Evolutionary conservation across 495 filamentous ascomycete genomes (phyloP).

Genomic region (Cladorrhinum samala): DNA sequence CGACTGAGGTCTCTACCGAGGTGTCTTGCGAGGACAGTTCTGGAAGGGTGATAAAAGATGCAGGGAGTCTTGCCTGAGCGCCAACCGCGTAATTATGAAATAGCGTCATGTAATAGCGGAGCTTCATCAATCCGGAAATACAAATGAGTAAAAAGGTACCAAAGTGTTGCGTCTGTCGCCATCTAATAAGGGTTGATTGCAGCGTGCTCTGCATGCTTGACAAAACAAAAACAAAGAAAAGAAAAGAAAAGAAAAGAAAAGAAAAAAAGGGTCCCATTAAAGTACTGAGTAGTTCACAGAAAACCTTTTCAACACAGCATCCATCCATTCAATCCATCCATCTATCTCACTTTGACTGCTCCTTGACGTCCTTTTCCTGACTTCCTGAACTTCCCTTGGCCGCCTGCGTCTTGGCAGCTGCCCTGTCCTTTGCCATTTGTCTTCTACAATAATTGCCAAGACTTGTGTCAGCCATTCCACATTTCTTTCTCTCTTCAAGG

Average conservation of each 20-base stretch:
- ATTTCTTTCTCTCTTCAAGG: no score
- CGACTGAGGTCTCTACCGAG: background rate
- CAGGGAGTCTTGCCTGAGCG: background rate
- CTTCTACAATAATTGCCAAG: background rate
- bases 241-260: no score
- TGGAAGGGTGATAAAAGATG: background rate
- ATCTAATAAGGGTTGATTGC: no score
- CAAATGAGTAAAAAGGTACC: constrained; percentile 24
- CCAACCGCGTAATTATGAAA: no score
- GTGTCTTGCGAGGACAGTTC: background rate
- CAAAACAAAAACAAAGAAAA: no score
- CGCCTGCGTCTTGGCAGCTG: background rate
- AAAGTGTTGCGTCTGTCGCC: no score
- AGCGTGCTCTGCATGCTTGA: no score
- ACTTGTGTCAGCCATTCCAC: background rate
- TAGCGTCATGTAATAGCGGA: no score
- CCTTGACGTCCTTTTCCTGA: background rate
- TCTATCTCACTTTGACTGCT: background rate
- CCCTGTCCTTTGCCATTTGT: constrained; percentile 7
- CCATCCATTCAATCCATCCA: background rate
- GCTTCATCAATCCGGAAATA: constrained; percentile 18
- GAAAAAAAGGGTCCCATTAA: no score
- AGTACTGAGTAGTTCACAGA: no score
- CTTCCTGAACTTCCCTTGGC: background rate
- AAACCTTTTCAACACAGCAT: background rate